Percentiles rank a stretch among this genome's conserved stretches.
These are phyloP conservation scores for Trametes punicea DNA, from an alignment of 768 basidiomycete genomes.

Conservation along the genomic window DNA sequence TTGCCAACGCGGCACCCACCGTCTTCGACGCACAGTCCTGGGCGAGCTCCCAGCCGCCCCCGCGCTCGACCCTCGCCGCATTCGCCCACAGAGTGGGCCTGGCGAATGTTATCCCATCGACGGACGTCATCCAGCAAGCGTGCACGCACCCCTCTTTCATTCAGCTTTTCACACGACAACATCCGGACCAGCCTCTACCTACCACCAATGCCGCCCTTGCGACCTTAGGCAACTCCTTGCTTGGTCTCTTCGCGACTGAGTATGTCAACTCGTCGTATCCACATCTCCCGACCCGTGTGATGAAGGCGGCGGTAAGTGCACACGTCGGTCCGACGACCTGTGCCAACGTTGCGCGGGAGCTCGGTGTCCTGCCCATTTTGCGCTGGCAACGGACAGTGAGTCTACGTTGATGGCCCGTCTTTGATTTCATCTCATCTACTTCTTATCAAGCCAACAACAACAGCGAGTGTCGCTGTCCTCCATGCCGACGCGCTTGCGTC, in stretches of 20 bases:
- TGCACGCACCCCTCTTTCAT: constrained; percentile 79
- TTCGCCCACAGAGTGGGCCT: constrained; percentile 78
- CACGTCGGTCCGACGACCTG: constrained; percentile 87
- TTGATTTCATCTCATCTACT: neutral
- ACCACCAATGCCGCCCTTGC: constrained; percentile 74
- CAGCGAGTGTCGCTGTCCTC: constrained; percentile 48
- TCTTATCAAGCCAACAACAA: constrained; percentile 40
- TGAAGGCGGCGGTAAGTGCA: constrained; percentile 89
- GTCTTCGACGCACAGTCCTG: constrained; percentile 65
- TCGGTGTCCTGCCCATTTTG: constrained; percentile 73
- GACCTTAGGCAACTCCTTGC: constrained; percentile 77
- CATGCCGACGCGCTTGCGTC: constrained; percentile 89
- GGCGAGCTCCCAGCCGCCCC: constrained; percentile 70
- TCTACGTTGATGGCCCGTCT: constrained; percentile 9
- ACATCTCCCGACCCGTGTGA: constrained; percentile 85
- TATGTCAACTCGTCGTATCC: constrained; percentile 79
- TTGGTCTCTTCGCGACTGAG: constrained; percentile 89
- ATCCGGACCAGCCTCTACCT: constrained; percentile 51
- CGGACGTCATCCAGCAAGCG: constrained; percentile 61
- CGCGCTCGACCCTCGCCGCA: constrained; percentile 66
- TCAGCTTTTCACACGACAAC: constrained; percentile 50
- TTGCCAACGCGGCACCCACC: constrained; percentile 15
- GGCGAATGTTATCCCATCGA: constrained; percentile 47
- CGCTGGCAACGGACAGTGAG: constrained; percentile 80
- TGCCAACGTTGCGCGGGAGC: constrained; percentile 80